Evolutionary conservation across 169 alveolate species (phyloP), one percentile per base, ranked within the genome.

Genomic region (Eimeria zaria): DNA sequence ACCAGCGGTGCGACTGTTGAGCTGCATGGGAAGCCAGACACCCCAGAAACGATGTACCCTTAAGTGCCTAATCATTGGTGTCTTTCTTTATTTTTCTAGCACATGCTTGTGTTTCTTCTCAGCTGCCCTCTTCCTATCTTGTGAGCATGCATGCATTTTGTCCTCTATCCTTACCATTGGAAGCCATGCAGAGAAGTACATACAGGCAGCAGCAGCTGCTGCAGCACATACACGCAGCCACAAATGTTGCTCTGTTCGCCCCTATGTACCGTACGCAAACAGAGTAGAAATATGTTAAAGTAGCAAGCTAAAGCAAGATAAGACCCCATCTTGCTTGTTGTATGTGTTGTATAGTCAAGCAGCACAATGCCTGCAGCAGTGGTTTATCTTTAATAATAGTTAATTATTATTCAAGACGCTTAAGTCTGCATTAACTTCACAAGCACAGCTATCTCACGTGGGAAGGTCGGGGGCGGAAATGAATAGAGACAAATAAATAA

Each of bases 401-500:
- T 18, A 36, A 36, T 1, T 20, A 24, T 8, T 11, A 18, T 8
- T 12, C 8, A 18, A 39, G 51, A 39, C 9, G 46, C 76, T 9
- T 16, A 0, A 30, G 48, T 11, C 44, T 11, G 48, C 46, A 33
- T 2, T 46, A 33, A 46, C 53, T 71, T 71, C 46, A 44, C 1
- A 78, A 46, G 73, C 27, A 53, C 33, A 39, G 55, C 18, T 14
- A 46, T 39, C 96, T 71, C 69, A 97, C 98, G 90, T 91, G 53
- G 95, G 73, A 11, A 74, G 41, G 85, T 91, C 76, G 30, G 89
- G 89, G 69, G 96, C 89, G 39, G 89, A 71, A 9, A 97, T 81
- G 51, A 93, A 89, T 60, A 98, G 97, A 53, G 97, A 95, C 41
- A 97, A 78, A 89, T 98, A 98, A n/a, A 97, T 95, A 33, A 98